Evolutionary conservation across 179 eudicot species (phyloP).

Genomic region (Patellifolia procumbens): DNA sequence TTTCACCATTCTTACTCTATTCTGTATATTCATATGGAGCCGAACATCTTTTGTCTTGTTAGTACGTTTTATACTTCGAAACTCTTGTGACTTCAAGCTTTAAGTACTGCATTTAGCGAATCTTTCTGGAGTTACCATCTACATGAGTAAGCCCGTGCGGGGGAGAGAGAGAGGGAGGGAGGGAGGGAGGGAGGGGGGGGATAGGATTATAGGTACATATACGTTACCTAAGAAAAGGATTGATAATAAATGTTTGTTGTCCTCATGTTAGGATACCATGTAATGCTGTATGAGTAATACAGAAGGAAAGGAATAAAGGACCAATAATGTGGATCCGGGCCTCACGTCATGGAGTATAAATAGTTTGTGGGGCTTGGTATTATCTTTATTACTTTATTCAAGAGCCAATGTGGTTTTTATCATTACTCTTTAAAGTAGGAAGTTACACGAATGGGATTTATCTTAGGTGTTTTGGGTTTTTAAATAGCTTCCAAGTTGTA

Average conservation of each 20-base stretch:
- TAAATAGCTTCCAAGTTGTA: too few relatives aligned
- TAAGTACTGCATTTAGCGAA: neutral
- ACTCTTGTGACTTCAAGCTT: neutral
- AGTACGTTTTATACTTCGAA: neutral
- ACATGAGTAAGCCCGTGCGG: too few relatives aligned
- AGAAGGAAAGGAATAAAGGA: neutral
- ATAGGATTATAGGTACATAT: too few relatives aligned
- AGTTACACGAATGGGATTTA: too few relatives aligned
- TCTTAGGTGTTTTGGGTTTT: too few relatives aligned
- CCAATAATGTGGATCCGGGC: too few relatives aligned
- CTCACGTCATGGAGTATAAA: too few relatives aligned
- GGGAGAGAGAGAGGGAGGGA: neutral
- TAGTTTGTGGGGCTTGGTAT: too few relatives aligned
- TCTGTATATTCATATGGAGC: neutral
- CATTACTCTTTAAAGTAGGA: too few relatives aligned
- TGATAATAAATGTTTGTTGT: neutral
- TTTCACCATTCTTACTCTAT: neutral
- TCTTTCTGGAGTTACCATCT: neutral
- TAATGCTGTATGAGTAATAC: neutral
- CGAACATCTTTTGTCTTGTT: neutral
- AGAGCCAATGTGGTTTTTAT: too few relatives aligned
- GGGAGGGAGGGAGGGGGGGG: too few relatives aligned
- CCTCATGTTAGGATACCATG: neutral
- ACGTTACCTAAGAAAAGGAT: neutral
- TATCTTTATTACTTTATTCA: too few relatives aligned